A percentile compares a stretch with the other conserved stretches of the same genome.
phyloP scores from a whole-genome alignment of 2,329 filamentous ascomycete species.

The Talaromyces sp. region DNA sequence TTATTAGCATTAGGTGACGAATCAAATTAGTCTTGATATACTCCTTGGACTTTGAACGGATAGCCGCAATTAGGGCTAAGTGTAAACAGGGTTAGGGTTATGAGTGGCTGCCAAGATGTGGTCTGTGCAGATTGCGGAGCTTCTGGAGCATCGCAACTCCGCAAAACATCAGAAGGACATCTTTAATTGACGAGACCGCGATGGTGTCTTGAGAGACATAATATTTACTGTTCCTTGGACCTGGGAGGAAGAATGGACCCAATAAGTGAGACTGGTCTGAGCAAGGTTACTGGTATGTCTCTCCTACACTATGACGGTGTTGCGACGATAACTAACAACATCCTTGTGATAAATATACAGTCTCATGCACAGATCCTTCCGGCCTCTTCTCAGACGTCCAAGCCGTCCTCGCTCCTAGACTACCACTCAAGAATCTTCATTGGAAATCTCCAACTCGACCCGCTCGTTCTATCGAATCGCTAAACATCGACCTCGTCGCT shows the following conservation, averaged over 20 bases:
- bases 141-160: conserved; percentile 1
- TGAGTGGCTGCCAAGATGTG: conserved; percentile 15
- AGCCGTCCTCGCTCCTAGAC: conserved; percentile 69
- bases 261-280: conserved; percentile 58
- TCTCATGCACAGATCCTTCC: conserved; percentile 94
- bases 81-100: background rate
- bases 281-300: conserved; percentile 65
- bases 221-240: conserved; percentile 20
- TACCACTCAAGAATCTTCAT: conserved; percentile 87
- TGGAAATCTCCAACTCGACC: conserved; percentile 95
- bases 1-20: background rate
- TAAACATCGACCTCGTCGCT: conserved; percentile 84
- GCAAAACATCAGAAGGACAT: background rate
- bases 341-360: conserved; percentile 45
- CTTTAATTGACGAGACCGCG: conserved; percentile 21
- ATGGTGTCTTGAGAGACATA: conserved; percentile 26
- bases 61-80: background rate
- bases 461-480: conserved; percentile 84
- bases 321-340: background rate
- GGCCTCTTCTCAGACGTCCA: conserved; percentile 80
- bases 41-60: background rate
- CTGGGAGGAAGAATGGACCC: conserved; percentile 35
- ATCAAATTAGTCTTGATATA: background rate
- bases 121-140: conserved; percentile 17
- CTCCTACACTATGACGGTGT: background rate